phyloP scores from a whole-genome alignment of 257 asterid genomes.

The Agastache rugosa region DNA sequence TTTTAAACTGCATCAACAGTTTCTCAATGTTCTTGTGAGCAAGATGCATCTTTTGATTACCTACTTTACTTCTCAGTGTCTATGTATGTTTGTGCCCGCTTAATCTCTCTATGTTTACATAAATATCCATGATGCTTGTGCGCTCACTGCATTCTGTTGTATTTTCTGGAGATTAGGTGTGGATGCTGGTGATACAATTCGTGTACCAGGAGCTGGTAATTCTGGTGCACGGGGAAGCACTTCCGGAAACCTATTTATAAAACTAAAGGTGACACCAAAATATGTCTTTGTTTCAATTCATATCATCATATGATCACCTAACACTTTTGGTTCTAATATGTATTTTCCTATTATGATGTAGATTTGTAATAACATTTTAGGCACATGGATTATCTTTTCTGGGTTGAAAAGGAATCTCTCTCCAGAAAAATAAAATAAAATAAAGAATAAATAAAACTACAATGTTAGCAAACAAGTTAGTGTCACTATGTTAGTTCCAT shows the following conservation, averaged over 20 bases:
- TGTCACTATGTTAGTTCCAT: neutral
- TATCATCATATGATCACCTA: conserved; percentile 26
- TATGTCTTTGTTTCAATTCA: conserved; percentile 21
- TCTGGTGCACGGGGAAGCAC: conserved; percentile 69
- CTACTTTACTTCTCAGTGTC: neutral
- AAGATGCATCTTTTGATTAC: neutral
- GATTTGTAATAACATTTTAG: conserved; percentile 18
- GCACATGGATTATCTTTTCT: neutral
- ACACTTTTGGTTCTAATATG: neutral
- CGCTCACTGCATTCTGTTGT: conserved; percentile 22
- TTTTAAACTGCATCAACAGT: neutral
- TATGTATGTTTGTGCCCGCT: neutral
- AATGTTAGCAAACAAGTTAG: conserved; percentile 5
- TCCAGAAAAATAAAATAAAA: neutral
- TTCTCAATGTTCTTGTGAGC: neutral
- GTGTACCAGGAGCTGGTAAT: conserved; percentile 83
- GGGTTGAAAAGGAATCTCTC: neutral
- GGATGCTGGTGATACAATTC: conserved; percentile 83
- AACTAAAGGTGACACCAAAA: conserved; percentile 61
- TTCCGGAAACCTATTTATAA: conserved; percentile 74
- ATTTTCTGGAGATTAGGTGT: conserved; percentile 61
- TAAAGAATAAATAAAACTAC: no score
- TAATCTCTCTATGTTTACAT: neutral
- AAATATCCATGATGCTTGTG: conserved; percentile 24
- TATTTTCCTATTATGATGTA: conserved; percentile 7